Percentiles rank a stretch among this genome's conserved stretches.
Evolutionary conservation across 2,329 filamentous ascomycete genomes (phyloP).

Genomic region (Aureobasidium sp.): DNA sequence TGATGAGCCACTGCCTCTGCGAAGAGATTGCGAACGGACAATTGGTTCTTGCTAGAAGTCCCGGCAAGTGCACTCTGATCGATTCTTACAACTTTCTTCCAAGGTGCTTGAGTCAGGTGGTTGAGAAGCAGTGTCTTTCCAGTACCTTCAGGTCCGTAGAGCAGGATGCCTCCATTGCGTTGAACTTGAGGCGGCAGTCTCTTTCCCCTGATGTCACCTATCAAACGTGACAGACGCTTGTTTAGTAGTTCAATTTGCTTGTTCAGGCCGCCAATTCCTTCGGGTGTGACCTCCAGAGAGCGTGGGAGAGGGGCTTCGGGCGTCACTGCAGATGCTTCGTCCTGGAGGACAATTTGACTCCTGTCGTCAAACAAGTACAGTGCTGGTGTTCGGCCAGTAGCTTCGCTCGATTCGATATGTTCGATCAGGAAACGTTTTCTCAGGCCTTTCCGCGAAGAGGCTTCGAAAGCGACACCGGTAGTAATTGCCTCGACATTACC

Average conservation of each 20-base stretch:
- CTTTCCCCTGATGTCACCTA: slow-evolving; percentile 21
- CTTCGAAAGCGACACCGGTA: slow-evolving; percentile 64
- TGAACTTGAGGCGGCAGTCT: slow-evolving; percentile 23
- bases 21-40: slow-evolving; percentile 59
- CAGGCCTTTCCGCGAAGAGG: slow-evolving; percentile 48
- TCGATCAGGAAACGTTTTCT: slow-evolving; percentile 56
- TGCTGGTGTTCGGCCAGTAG: neutral
- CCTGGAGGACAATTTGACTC: slow-evolving; percentile 25
- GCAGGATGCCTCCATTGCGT: slow-evolving; percentile 53
- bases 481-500: slow-evolving; percentile 60
- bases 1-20: slow-evolving; percentile 60
- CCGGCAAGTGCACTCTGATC: slow-evolving; percentile 37
- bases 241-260: slow-evolving; percentile 61
- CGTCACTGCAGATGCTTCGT: slow-evolving; percentile 17
- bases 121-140: slow-evolving; percentile 74
- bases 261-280: slow-evolving; percentile 61
- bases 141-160: slow-evolving; percentile 77
- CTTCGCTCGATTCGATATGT: slow-evolving; percentile 41
- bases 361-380: slow-evolving; percentile 22
- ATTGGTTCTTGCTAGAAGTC: slow-evolving; percentile 38
- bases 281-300: slow-evolving; percentile 29
- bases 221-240: slow-evolving; percentile 46
- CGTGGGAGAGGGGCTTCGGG: slow-evolving; percentile 10
- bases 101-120: slow-evolving; percentile 57
- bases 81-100: slow-evolving; percentile 62